phyloP scores from a whole-genome alignment of 441 rosid genomes.

The Geranium incanum region DNA sequence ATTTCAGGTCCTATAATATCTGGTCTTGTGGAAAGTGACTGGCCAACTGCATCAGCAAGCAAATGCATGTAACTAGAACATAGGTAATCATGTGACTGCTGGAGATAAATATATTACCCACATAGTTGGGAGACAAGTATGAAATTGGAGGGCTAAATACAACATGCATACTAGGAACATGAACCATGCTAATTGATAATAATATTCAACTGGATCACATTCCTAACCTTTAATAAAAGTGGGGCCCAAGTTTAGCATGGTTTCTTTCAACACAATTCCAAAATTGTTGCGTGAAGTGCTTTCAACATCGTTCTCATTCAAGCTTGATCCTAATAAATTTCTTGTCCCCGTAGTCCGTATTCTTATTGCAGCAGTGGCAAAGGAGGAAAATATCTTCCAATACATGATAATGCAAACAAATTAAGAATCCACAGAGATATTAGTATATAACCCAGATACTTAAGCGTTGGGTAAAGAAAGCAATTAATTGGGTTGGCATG shows the following conservation, averaged over 20 bases:
- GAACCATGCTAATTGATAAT: slow-evolving; percentile 8
- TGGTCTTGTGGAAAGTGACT: slow-evolving; percentile 92
- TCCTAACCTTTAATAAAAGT: slow-evolving; percentile 87
- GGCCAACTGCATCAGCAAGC: slow-evolving; percentile 80
- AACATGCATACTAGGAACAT: slow-evolving; percentile 12
- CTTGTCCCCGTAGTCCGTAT: slow-evolving; percentile 46
- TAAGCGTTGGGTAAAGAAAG: not conserved
- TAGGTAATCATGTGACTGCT: slow-evolving; percentile 31
- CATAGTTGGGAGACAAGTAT: slow-evolving; percentile 25
- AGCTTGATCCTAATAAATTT: slow-evolving; percentile 26
- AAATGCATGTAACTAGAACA: slow-evolving; percentile 36
- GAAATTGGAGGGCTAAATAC: slow-evolving; percentile 9
- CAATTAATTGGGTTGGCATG: not conserved
- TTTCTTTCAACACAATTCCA: slow-evolving; percentile 78
- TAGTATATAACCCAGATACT: not conserved
- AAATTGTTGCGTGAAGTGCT: slow-evolving; percentile 49
- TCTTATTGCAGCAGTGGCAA: slow-evolving; percentile 61
- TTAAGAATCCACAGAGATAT: slow-evolving; percentile 11
- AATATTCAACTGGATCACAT: slow-evolving; percentile 17
- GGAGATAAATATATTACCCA: slow-evolving; percentile 27
- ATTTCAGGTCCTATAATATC: slow-evolving; percentile 84
- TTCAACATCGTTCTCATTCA: slow-evolving; percentile 32
- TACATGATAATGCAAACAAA: slow-evolving; percentile 23
- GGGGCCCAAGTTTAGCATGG: slow-evolving; percentile 80
- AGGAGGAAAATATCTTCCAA: slow-evolving; percentile 61